Base-by-base conservation (phyloP, 192 early-diverging fungal species). In the Chytriomyces sp. region DNA sequence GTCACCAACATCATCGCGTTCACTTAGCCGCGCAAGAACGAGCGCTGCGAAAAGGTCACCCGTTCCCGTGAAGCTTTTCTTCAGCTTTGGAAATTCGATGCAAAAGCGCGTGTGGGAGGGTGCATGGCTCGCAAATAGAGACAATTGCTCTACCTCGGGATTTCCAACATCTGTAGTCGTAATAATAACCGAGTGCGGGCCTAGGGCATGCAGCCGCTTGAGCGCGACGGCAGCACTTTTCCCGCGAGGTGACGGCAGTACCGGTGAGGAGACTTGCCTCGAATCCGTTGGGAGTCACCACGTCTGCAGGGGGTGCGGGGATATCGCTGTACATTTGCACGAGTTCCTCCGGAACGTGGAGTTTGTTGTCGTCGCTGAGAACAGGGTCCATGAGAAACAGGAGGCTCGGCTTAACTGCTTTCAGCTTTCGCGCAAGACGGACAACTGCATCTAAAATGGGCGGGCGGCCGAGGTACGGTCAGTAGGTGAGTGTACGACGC, bases 201-300 rank as follows among this genome's bases (percentile, higher is more conserved):
- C 92, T 0, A 88, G 40, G 26, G 40, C 39, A 75, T 97, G 94
- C 30, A 97, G 70, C 19, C 77, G 73, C 7, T 86, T 78, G 52
- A 91, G 83, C 0, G 88, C 87, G 19, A 80, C 53, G 22, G 88
- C 90, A 14, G 7, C 39, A 86, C 82, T 28, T 72, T 66, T 28
- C 86, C 76, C 8, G 41, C 58, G 30, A 92, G n/a, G n/a, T 86
- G 8, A 74, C 80, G 31, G 78, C 77, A 36, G n/a, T n/a, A n/a
- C 83, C 88, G 0, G 91, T 82, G 0, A 95, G 85, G 55, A 84
- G 67, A 87, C 93, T 91, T 28, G 92, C 91, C 78, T 98, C 96
- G 39, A 93, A 95, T 75, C 89, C 91, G 78, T 98, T 98, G 0
- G 96, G 96, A 19, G 93, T 93, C n/a, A 94, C 77, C 10, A 94